Base-by-base conservation (phyloP, 331 rosid genomes). In the Ulmus americana region DNA sequence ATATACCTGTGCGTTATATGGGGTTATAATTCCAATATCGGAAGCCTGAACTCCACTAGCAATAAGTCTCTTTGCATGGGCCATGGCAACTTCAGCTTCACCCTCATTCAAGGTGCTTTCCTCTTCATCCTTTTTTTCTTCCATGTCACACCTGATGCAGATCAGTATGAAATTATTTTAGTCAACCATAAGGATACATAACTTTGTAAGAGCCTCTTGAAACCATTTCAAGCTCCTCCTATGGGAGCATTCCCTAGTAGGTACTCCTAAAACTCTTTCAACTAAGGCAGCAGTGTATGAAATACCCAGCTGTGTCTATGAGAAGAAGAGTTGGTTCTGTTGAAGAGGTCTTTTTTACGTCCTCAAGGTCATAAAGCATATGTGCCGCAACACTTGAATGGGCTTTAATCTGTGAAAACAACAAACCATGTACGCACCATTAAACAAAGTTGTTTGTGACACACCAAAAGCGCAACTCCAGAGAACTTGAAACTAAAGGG, bases 101-200 rank as follows among this genome's bases (percentile, higher is more conserved):
- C 99, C 95, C 79, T 94, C 97, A 75, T 94, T 94, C 65, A 90
- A 77, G 47, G 97, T 89, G 82, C 99, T 94, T 69, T 94, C 99
- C 74, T 87, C 99, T 85, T 94, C 97, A 71, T 94, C 97, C 85
- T 94, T 94, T 77, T 78, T 94, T 78, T 94, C 99, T 79, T 94
- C 99, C 97, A 94, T 90, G 64, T 90, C 97, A 69, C 95, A 94
- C 68, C 97, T 89, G 82, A 77, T 78, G 68, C 65, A 65, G 72
- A 81, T 68, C 45, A 63, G 64, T 74, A 66, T 43, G 53, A 70
- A 82, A 57, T 14, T 45, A 56, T 40, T 39, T 56, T 28, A 38
- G 12, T 55, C 1, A n/a, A n/a, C 35, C 39, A 69, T n/a, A 7
- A 22, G 50, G 14, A 1, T n/a, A 0, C 44, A 60, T 12, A 54